Evolutionary conservation across 2,329 filamentous ascomycete species (phyloP).

Genomic region (Fusarium nelsonii): DNA sequence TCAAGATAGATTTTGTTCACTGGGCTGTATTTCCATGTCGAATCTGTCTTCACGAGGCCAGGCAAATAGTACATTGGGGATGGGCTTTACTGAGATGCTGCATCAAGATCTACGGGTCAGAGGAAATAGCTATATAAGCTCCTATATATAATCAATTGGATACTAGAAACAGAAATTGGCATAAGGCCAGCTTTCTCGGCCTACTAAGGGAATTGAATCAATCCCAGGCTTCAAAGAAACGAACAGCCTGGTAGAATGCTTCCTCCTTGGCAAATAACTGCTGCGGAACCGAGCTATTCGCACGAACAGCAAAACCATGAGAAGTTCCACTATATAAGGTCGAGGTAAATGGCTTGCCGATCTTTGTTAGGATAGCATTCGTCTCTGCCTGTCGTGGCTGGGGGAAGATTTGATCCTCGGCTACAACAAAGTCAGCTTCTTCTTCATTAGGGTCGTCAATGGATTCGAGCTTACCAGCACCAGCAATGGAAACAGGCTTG

Average conservation of each 20-base stretch:
- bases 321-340: slow-evolving; percentile 73
- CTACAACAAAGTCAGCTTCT: slow-evolving; percentile 5
- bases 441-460: fast-evolving
- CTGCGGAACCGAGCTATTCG: slow-evolving; percentile 63
- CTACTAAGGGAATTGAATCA: not conserved
- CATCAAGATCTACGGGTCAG: too few relatives aligned
- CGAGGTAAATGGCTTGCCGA: slow-evolving; percentile 68
- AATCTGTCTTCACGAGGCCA: too few relatives aligned
- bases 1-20: too few relatives aligned
- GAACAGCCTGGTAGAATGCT: slow-evolving; percentile 78
- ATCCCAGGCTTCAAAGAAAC: slow-evolving; percentile 73
- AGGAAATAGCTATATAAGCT: too few relatives aligned
- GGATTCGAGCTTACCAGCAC: slow-evolving; percentile 15
- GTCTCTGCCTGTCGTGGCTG: slow-evolving; percentile 26
- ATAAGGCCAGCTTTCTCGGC: too few relatives aligned
- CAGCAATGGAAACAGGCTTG: slow-evolving; percentile 28
- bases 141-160: too few relatives aligned
- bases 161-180: too few relatives aligned
- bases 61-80: too few relatives aligned
- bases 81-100: too few relatives aligned
- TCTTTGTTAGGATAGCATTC: slow-evolving; percentile 14
- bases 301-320: slow-evolving; percentile 79
- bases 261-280: slow-evolving; percentile 78
- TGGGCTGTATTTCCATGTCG: too few relatives aligned
- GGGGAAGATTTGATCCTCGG: slow-evolving; percentile 20